These are phyloP conservation scores for Pseudophaeomoniella oleicola DNA, from an alignment of 2,329 filamentous ascomycete species.

Conservation along the genomic window DNA sequence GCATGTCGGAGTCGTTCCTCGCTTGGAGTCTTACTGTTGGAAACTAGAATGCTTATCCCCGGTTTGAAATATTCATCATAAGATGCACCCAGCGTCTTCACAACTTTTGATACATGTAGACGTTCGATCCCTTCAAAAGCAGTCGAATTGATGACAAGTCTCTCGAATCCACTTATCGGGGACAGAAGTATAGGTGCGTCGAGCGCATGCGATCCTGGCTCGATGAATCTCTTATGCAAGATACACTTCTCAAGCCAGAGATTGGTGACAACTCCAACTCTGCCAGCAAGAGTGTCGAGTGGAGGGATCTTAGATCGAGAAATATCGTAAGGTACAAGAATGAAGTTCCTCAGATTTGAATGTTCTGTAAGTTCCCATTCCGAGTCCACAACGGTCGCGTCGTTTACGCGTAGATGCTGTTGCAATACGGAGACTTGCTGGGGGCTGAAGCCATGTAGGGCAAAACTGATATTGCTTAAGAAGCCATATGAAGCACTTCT, in stretches of 20 bases:
- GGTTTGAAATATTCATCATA: constrained; percentile 67
- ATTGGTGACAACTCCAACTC: neutral
- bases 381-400: constrained; percentile 22
- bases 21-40: constrained; percentile 40
- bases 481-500: constrained; percentile 8
- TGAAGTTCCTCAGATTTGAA: constrained; percentile 21
- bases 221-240: constrained; percentile 55
- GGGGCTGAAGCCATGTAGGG: constrained; percentile 6
- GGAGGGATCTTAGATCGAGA: constrained; percentile 19
- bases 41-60: constrained; percentile 64
- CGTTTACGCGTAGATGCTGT: constrained; percentile 25
- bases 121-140: constrained; percentile 75
- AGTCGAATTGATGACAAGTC: constrained; percentile 63
- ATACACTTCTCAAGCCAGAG: constrained; percentile 26
- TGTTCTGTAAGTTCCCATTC: constrained; percentile 17
- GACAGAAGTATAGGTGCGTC: constrained; percentile 63
- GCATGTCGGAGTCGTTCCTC: constrained; percentile 69
- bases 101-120: constrained; percentile 64
- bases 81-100: constrained; percentile 60
- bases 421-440: constrained; percentile 20
- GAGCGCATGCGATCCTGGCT: constrained; percentile 55
- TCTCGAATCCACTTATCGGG: constrained; percentile 52
- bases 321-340: constrained; percentile 24
- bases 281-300: constrained; percentile 20
- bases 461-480: neutral